phyloP scores from a whole-genome alignment of 2,329 filamentous ascomycete genomes.

The Diaporthe sp. region DNA sequence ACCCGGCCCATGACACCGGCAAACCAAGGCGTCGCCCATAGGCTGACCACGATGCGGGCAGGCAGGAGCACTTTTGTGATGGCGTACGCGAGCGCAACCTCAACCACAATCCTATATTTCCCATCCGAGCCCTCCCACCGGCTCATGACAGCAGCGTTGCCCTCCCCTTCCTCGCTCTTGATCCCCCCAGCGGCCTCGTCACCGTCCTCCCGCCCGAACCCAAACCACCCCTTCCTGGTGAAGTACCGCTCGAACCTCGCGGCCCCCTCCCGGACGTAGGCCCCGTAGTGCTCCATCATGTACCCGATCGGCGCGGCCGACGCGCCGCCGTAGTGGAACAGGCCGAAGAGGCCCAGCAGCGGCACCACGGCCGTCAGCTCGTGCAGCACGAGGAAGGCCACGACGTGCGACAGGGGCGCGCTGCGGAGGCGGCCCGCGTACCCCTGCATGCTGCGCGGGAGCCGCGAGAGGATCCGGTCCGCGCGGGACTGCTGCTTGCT shows the following conservation, averaged over 20 bases:
- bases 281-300: constrained; percentile 63
- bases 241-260: constrained; percentile 83
- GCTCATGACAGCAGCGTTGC: constrained; percentile 47
- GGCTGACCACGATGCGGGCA: constrained; percentile 79
- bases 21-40: constrained; percentile 95
- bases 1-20: constrained; percentile 72
- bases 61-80: constrained; percentile 90
- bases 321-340: constrained; percentile 85
- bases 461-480: constrained; percentile 62
- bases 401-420: constrained; percentile 85
- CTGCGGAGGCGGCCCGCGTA: constrained; percentile 78
- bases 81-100: constrained; percentile 90
- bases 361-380: constrained; percentile 91
- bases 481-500: constrained; percentile 49
- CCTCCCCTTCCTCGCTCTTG: constrained; percentile 39
- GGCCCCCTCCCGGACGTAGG: constrained; percentile 71
- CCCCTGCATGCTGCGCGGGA: constrained; percentile 75
- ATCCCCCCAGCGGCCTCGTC: constrained; percentile 5
- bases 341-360: constrained; percentile 77
- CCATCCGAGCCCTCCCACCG: constrained; percentile 55
- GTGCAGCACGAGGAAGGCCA: constrained; percentile 90
- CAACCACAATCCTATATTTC: constrained; percentile 70
- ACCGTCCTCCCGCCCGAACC: constrained; percentile 58
- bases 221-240: constrained; percentile 84
- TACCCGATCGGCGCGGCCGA: constrained; percentile 66